Conservation (phyloP, 2,329 filamentous ascomycete genomes). For the Botryotinia globosa region DNA sequence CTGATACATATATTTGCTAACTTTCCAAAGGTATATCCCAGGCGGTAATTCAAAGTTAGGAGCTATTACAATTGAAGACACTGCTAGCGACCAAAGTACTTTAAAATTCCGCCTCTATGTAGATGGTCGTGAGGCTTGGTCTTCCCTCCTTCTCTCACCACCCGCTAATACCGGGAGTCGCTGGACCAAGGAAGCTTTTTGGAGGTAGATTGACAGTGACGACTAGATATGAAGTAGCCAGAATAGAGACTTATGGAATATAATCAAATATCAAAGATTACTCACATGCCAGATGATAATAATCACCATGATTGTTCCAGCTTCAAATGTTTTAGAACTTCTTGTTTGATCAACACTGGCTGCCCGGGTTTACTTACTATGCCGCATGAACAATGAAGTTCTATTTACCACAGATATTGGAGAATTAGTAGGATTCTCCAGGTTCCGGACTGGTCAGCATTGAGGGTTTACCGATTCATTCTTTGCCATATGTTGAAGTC, state of each 20-base stretch:
- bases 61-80: constrained; percentile 71
- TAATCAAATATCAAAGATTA: background rate
- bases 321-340: background rate
- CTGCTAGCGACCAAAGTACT: constrained; percentile 63
- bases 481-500: background rate
- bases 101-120: constrained; percentile 80
- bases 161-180: constrained; percentile 35
- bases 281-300: background rate
- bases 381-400: background rate
- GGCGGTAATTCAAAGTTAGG: constrained; percentile 89
- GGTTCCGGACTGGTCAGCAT: too few species aligned
- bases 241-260: background rate
- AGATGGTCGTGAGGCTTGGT: constrained; percentile 78
- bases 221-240: background rate
- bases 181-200: constrained; percentile 36
- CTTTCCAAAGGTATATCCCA: constrained; percentile 63
- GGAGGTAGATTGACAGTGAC: constrained; percentile 29
- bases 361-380: background rate
- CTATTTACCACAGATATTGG: background rate
- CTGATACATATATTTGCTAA: constrained; percentile 29
- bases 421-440: background rate
- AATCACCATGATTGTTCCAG: background rate
- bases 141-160: constrained; percentile 52
- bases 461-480: background rate
- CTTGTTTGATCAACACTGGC: background rate